phyloP scores from a whole-genome alignment of 1,284 basidiomycete genomes.

The Tilletia walkeri region DNA sequence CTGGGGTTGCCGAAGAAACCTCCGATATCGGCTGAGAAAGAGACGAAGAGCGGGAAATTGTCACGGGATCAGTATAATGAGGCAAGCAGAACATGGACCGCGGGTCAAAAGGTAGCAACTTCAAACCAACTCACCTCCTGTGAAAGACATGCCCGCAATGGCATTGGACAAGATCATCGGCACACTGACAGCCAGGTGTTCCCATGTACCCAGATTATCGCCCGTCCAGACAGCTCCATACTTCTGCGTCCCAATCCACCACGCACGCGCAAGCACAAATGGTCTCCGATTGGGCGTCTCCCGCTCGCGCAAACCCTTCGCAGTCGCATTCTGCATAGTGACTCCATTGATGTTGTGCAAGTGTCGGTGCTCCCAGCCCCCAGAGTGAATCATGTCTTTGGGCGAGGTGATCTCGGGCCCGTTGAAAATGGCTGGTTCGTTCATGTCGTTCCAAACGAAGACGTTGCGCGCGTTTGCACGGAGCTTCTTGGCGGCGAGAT shows the following conservation, averaged over 20 bases:
- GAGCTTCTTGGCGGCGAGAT: slow-evolving; percentile 38
- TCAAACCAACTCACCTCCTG: slow-evolving; percentile 66
- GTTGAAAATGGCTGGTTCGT: slow-evolving; percentile 97
- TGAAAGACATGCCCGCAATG: slow-evolving; percentile 90
- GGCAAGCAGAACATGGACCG: too few relatives aligned
- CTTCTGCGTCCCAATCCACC: slow-evolving; percentile 92
- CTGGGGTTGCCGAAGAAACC: slow-evolving; percentile 98
- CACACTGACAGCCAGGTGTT: slow-evolving; percentile 88
- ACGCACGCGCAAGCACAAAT: slow-evolving; percentile 91
- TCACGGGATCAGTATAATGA: too few relatives aligned
- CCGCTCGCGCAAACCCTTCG: slow-evolving; percentile 75
- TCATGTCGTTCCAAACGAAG: slow-evolving; percentile 99
- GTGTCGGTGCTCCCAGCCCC: slow-evolving; percentile 96
- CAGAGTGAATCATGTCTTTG: slow-evolving; percentile 84
- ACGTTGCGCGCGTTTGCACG: slow-evolving; percentile 61
- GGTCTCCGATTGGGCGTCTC: slow-evolving; percentile 63
- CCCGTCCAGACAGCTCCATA: slow-evolving; percentile 99
- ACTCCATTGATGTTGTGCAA: slow-evolving; percentile 79
- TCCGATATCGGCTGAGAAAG: slow-evolving; percentile 80
- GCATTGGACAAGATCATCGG: slow-evolving; percentile 90
- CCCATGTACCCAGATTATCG: slow-evolving; percentile 96
- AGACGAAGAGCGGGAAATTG: neutral
- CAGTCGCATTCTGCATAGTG: slow-evolving; percentile 71
- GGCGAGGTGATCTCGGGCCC: slow-evolving; percentile 98
- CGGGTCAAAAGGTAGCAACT: too few relatives aligned